These are phyloP conservation scores for Ceratobasidium sp. DNA, from an alignment of 1,284 basidiomycete species.

Conservation along the genomic window DNA sequence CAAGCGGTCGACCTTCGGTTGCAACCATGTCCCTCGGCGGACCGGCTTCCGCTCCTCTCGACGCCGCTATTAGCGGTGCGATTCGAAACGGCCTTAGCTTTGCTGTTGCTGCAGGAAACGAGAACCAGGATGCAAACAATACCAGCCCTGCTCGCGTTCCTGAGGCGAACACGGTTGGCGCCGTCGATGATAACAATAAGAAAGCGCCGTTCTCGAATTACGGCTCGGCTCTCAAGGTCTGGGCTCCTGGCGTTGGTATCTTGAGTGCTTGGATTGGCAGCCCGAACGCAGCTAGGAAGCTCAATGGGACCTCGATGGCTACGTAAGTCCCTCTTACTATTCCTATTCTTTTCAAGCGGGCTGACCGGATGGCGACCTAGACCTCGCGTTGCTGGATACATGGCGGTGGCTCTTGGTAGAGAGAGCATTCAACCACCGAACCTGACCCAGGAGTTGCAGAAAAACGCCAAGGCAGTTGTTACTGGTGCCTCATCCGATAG, in stretches of 20 bases:
- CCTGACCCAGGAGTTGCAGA: neutral
- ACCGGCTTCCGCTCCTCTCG: neutral
- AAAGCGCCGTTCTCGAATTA: slow-evolving; percentile 92
- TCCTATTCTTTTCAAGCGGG: no score
- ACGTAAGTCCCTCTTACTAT: slow-evolving; percentile 17
- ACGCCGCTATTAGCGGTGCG: neutral
- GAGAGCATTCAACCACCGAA: neutral
- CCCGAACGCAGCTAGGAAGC: slow-evolving; percentile 71
- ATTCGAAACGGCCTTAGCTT: neutral
- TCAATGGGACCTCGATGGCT: slow-evolving; percentile 82
- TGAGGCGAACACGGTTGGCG: slow-evolving; percentile 88
- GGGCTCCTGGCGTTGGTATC: slow-evolving; percentile 75
- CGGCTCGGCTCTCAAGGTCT: slow-evolving; percentile 60
- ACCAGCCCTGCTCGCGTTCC: slow-evolving; percentile 69
- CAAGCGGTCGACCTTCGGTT: neutral
- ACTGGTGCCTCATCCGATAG: slow-evolving; percentile 20
- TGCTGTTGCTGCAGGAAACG: neutral
- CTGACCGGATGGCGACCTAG: neutral
- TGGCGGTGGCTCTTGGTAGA: slow-evolving; percentile 23
- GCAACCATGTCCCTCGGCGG: neutral
- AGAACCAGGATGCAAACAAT: neutral
- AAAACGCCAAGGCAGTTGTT: slow-evolving; percentile 6
- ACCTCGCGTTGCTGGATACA: slow-evolving; percentile 45
- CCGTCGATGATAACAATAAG: slow-evolving; percentile 83
- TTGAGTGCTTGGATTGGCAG: slow-evolving; percentile 81